Evolutionary conservation across 441 rosid species (phyloP), one percentile per base, ranked within the genome.

Genomic region (California macrophylla): DNA sequence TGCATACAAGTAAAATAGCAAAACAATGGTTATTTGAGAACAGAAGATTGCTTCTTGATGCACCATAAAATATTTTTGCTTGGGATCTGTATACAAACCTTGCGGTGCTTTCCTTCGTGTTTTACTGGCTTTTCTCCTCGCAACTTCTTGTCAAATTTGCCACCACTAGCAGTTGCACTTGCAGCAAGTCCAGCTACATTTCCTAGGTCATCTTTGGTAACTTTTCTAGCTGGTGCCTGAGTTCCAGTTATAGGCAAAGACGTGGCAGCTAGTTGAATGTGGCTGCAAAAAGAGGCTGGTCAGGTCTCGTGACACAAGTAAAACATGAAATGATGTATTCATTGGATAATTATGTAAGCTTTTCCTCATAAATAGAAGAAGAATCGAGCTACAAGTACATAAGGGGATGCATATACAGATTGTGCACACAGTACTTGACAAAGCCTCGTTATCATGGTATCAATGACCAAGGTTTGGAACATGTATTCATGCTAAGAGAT

Each of bases 91-190:
- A 9, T 26, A 63, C 74, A 56, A 75, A 93, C 97, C 93, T 93
- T 89, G 79, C 90, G 90, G 71, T 88, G 85, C 76, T 91, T 93
- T 71, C 96, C 89, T 72, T 83, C 87, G 64, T 82, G 85, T 78
- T 90, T 91, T 6, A 76, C 82, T 75, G 96, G 83, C 74, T 91
- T 93, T 74, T 93, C 96, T 76, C 95, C 96, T 0, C 77, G 82
- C 54, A 91, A 76, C 83, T 87, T 91, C 82, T 83, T 89, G 78
- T 93, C 98, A 21, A 94, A 94, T 84, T 93, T 91, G 63, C 98
- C 96, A 64, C 92, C 96, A 76, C 96, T 93, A 34, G 93, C 97
- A 10, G 96, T 91, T 71, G 97, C 84, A 12, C 93, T 84, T n/a
- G 89, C 84, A 26, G 93, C 97, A 71, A 90, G 79, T 76, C 98